A percentile compares a stretch with the other conserved stretches of the same genome.
phyloP scores from a whole-genome alignment of 345 rosid genomes.

The Arabidopsis arenosa region DNA sequence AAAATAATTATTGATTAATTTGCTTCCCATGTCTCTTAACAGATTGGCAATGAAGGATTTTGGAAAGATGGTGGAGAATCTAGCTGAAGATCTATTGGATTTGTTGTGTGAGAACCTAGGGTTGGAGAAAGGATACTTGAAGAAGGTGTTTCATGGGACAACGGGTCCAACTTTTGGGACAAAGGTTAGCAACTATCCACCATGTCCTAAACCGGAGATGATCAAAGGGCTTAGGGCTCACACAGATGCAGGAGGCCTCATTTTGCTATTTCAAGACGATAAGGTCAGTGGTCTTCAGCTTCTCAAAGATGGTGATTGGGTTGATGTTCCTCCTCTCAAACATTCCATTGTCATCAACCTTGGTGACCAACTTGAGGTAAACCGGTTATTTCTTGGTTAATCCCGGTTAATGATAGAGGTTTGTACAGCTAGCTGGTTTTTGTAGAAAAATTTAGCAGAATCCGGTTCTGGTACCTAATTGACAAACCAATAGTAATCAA shows the following conservation, averaged over 20 bases:
- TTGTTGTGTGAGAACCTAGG: constrained; percentile 79
- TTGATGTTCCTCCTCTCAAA: constrained; percentile 83
- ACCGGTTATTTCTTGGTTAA: background rate
- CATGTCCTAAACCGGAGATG: constrained; percentile 90
- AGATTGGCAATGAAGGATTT: constrained; percentile 70
- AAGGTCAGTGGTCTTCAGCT: constrained; percentile 95
- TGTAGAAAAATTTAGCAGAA: too few relatives aligned
- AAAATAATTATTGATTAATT: background rate
- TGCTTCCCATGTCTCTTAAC: constrained; percentile 16
- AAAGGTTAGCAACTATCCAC: constrained; percentile 91
- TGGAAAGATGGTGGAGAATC: constrained; percentile 57
- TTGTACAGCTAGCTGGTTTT: too few relatives aligned
- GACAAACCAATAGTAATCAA: too few relatives aligned
- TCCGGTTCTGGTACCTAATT: too few relatives aligned
- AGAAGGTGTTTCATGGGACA: constrained; percentile 69
- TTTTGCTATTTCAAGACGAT: constrained; percentile 86
- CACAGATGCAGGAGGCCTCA: constrained; percentile 96
- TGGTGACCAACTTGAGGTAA: constrained; percentile 96
- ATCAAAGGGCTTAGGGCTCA: constrained; percentile 94
- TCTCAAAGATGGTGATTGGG: constrained; percentile 82
- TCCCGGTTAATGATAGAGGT: constrained; percentile 3
- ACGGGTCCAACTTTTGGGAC: constrained; percentile 82
- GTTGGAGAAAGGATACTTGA: constrained; percentile 78
- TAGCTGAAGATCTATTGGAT: constrained; percentile 71
- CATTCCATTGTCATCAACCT: constrained; percentile 90